Conservation (phyloP, 2,329 filamentous ascomycete species). For the Nakataea oryzae region DNA sequence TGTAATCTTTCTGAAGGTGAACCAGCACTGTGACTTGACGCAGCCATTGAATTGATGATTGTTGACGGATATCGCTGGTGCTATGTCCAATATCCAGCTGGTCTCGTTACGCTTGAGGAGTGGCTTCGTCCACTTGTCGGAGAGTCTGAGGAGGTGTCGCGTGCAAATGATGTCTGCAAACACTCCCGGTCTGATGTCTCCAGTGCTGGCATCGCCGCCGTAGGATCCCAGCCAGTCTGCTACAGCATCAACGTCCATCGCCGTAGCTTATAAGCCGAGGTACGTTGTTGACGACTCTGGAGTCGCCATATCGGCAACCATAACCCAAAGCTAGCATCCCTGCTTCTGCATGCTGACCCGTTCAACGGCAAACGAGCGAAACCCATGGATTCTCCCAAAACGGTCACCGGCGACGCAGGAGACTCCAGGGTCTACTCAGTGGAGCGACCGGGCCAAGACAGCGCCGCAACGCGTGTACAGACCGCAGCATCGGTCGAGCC, state of each 20-base stretch:
- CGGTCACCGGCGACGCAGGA: too few species aligned
- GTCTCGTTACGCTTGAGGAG: slow-evolving; percentile 45
- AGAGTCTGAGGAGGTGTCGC: slow-evolving; percentile 56
- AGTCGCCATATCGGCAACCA: too few species aligned
- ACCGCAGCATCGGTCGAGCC: too few species aligned
- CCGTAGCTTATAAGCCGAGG: slow-evolving; percentile 40
- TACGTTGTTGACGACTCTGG: too few species aligned
- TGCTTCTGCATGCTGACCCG: too few species aligned
- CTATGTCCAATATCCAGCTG: slow-evolving; percentile 42
- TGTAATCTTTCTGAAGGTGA: background rate
- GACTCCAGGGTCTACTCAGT: too few species aligned
- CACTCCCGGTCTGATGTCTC: slow-evolving; percentile 62
- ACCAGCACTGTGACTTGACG: slow-evolving; percentile 25
- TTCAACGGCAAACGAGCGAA: too few species aligned
- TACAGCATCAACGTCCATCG: slow-evolving; percentile 67
- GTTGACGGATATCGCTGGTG: slow-evolving; percentile 7
- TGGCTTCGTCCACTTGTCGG: slow-evolving; percentile 63
- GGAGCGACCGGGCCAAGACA: too few species aligned
- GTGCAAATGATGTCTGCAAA: slow-evolving; percentile 61
- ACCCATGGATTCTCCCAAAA: too few species aligned
- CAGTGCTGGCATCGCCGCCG: slow-evolving; percentile 60
- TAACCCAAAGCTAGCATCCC: too few species aligned
- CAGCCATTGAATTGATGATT: slow-evolving; percentile 6
- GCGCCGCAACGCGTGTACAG: too few species aligned
- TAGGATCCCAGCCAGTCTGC: slow-evolving; percentile 69